A percentile compares a stretch with the other conserved stretches of the same genome.
Evolutionary conservation across 164 flowering plant species (phyloP).

Genomic region (Macadamia integrifolia): DNA sequence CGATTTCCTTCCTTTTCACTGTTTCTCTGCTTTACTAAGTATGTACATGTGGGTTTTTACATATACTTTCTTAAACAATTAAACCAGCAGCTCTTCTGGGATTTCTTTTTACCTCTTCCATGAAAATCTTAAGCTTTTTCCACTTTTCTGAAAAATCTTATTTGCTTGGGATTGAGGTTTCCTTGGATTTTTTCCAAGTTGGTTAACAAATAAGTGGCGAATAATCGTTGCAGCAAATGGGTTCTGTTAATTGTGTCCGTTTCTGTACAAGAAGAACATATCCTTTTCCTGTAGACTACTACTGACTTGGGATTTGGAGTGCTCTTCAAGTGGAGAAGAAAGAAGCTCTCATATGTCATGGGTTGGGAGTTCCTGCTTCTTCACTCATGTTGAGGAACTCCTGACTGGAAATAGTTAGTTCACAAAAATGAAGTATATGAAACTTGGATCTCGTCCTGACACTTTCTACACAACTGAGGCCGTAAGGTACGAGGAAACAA

Average conservation of each 20-base stretch:
- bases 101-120: not conserved
- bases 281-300: conserved; percentile 3
- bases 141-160: not conserved
- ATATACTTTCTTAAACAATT: conserved; percentile 5
- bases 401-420: conserved; percentile 7
- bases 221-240: conserved; percentile 10
- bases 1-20: conserved; percentile 14
- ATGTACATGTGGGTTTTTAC: conserved; percentile 4
- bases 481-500: conserved; percentile 53
- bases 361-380: conserved; percentile 7
- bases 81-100: not conserved
- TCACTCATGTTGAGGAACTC: conserved; percentile 6
- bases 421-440: conserved; percentile 94
- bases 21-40: not conserved
- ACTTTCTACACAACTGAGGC: conserved; percentile 80
- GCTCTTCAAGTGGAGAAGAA: conserved; percentile 3
- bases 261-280: conserved; percentile 6
- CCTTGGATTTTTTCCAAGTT: not conserved
- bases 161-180: not conserved
- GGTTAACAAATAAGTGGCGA: not conserved
- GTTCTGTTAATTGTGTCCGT: conserved; percentile 3
- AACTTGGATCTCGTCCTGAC: conserved; percentile 93
- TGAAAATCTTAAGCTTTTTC: not conserved
- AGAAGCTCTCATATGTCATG: conserved; percentile 5
- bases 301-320: not conserved